A percentile compares a stretch with the other conserved stretches of the same genome.
Conservation (phyloP, 257 asterid species). For the Plantago major region DNA sequence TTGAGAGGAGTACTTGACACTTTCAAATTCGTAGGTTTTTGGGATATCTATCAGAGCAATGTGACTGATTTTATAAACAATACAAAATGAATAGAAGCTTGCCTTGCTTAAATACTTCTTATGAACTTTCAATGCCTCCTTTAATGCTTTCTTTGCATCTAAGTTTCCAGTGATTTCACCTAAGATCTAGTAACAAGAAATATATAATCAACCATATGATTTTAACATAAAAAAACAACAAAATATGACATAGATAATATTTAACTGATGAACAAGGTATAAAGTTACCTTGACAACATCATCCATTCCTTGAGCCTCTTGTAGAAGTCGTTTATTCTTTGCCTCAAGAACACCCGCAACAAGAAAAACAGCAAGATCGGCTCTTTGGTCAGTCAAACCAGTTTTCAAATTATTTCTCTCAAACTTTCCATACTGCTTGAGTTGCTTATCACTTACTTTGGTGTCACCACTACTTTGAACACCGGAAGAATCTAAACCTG, state of each 20-base stretch:
- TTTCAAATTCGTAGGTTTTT: too few relatives aligned
- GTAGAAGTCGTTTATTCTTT: slow-evolving; percentile 68
- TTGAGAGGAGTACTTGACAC: too few relatives aligned
- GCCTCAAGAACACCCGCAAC: slow-evolving; percentile 92
- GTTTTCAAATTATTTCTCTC: slow-evolving; percentile 72
- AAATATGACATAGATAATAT: background rate
- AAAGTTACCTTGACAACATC: slow-evolving; percentile 72
- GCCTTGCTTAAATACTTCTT: slow-evolving; percentile 86
- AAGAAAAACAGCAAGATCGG: slow-evolving; percentile 82
- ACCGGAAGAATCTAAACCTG: slow-evolving; percentile 27
- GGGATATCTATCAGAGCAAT: too few relatives aligned
- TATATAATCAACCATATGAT: background rate
- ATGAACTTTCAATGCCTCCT: slow-evolving; percentile 73
- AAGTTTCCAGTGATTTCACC: slow-evolving; percentile 86
- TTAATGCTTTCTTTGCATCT: slow-evolving; percentile 83
- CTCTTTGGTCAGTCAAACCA: slow-evolving; percentile 67
- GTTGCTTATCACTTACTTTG: slow-evolving; percentile 44
- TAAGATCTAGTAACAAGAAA: slow-evolving; percentile 49
- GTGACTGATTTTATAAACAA: background rate
- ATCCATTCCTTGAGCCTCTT: slow-evolving; percentile 91
- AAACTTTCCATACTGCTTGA: slow-evolving; percentile 80
- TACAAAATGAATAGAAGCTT: slow-evolving; percentile 23
- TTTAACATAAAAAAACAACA: background rate
- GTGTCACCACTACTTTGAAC: slow-evolving; percentile 25
- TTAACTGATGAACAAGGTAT: background rate